Evolutionary conservation across 2,329 filamentous ascomycete species (phyloP), one percentile per base, ranked within the genome.

Genomic region (Aureobasidium sp.): DNA sequence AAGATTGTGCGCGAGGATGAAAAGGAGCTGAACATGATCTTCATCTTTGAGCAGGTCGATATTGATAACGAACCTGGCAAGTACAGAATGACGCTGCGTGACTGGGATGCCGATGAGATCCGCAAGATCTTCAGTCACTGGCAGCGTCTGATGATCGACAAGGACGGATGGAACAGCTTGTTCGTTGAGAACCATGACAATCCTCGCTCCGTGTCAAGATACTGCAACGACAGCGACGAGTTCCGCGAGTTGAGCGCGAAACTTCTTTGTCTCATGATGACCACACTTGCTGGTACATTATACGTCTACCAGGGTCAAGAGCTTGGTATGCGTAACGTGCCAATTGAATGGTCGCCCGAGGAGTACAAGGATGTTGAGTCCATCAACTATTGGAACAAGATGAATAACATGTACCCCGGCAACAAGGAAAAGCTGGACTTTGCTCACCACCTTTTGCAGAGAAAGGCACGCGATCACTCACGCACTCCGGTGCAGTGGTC

Each of bases 401-500:
- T 74, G 71, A 74, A 76, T 63, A 70, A 72, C 29, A 74, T 76
- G 67, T 67, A 73, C 62, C 65, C 68, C 13, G 64, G 71, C 48
- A 68, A 76, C 60, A 61, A 68, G 14, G 61, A 67, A 8, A 73
- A 73, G 25, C 71, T 83, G 1, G 75, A 74, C 13, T 74, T 78
- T 41, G 81, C 79, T 0, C 78, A 80, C 66, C 71, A 75, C 9
- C 76, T 82, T 42, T 74, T 89, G 57, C 81, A 85, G 64, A 77
- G 80, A 62, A 79, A 88, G 34, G 85, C 55, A 21, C 55, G 55
- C 10, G 86, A 90, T 69, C 83, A 90, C 68, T 80, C 85, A 9
- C 78, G 87, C n/a, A 80, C 84, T 3, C 87, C 87, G 0, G 83
- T 90, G 75, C 85, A 87, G 65, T 90, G 87, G 87, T 79, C 79